Conservation (phyloP, 495 filamentous ascomycete species). For the Penicillium steckii region DNA sequence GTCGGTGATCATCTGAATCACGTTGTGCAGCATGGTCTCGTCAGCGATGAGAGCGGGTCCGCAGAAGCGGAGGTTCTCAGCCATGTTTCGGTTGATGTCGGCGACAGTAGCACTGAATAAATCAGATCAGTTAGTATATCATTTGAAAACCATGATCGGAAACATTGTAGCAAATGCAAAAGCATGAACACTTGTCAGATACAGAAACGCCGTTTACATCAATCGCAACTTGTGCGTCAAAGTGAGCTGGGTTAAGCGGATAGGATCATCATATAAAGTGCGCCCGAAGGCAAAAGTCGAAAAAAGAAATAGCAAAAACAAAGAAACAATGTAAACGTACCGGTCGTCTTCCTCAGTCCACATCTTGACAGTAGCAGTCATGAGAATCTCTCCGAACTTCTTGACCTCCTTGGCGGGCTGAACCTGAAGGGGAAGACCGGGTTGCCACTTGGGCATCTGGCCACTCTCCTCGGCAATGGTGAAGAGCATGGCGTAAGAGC, state of each 20-base stretch:
- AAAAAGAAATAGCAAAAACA: conserved; percentile 16
- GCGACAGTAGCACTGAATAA: conserved; percentile 74
- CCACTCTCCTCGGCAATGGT: conserved; percentile 78
- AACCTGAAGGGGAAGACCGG: conserved; percentile 80
- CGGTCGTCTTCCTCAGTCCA: conserved; percentile 91
- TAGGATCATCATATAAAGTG: conserved; percentile 73
- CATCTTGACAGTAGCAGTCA: conserved; percentile 76
- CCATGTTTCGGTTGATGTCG: conserved; percentile 92
- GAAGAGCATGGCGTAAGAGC: conserved; percentile 90
- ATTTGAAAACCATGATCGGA: conserved; percentile 5
- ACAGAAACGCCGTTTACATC: conserved; percentile 84
- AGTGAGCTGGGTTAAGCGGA: conserved; percentile 99
- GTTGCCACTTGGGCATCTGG: conserved; percentile 78
- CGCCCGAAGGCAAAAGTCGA: conserved; percentile 7
- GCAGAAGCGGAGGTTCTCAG: conserved; percentile 87
- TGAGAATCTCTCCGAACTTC: conserved; percentile 85
- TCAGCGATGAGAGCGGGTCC: conserved; percentile 83
- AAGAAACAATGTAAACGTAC: conserved; percentile 55
- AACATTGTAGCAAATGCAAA: conserved; percentile 11
- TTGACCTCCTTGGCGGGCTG: conserved; percentile 71
- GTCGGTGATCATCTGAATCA: conserved; percentile 63
- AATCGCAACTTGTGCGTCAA: conserved; percentile 78
- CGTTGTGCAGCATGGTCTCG: conserved; percentile 59
- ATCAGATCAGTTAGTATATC: conserved; percentile 44
- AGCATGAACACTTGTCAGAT: conserved; percentile 27